phyloP scores from a whole-genome alignment of 345 rosid genomes.

The Moricandia arvensis region DNA sequence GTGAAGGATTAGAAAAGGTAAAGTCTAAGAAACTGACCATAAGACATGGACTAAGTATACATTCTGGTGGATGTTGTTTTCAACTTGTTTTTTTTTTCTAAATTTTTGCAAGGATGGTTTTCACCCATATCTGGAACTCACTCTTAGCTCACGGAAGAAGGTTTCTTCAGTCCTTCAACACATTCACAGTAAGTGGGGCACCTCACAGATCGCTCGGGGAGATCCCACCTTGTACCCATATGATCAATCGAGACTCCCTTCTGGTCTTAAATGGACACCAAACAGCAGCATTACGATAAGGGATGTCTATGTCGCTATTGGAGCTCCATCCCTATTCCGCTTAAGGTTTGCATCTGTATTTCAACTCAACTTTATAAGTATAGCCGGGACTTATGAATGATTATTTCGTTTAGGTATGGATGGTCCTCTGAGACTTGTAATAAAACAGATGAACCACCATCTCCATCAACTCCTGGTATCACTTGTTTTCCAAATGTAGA shows the following conservation, averaged over 20 bases:
- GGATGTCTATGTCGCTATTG: conserved; percentile 60
- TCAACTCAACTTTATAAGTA: conserved; percentile 11
- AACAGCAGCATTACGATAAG: conserved; percentile 49
- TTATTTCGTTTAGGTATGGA: conserved; percentile 61
- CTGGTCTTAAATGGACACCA: conserved; percentile 51
- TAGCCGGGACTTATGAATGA: conserved; percentile 21
- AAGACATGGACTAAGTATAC: neutral
- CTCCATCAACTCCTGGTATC: conserved; percentile 35
- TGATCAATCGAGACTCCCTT: conserved; percentile 27
- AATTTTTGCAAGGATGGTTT: conserved; percentile 58
- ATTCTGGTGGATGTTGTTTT: neutral
- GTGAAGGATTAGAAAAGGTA: conserved; percentile 72
- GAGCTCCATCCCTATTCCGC: conserved; percentile 72
- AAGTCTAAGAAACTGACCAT: neutral
- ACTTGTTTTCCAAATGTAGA: conserved; percentile 39
- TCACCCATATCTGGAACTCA: conserved; percentile 90
- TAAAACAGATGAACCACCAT: conserved; percentile 29
- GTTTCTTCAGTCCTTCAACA: conserved; percentile 74
- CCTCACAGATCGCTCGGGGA: conserved; percentile 61
- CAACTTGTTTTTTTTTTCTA: neutral
- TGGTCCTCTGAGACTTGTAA: conserved; percentile 51
- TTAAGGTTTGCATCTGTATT: conserved; percentile 52
- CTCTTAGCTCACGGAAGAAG: conserved; percentile 63
- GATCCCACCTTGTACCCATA: conserved; percentile 64
- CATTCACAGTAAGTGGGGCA: conserved; percentile 67